A percentile compares a stretch with the other conserved stretches of the same genome.
These are phyloP conservation scores for Suillus plorans DNA, from an alignment of 768 basidiomycete genomes.

Conservation along the genomic window DNA sequence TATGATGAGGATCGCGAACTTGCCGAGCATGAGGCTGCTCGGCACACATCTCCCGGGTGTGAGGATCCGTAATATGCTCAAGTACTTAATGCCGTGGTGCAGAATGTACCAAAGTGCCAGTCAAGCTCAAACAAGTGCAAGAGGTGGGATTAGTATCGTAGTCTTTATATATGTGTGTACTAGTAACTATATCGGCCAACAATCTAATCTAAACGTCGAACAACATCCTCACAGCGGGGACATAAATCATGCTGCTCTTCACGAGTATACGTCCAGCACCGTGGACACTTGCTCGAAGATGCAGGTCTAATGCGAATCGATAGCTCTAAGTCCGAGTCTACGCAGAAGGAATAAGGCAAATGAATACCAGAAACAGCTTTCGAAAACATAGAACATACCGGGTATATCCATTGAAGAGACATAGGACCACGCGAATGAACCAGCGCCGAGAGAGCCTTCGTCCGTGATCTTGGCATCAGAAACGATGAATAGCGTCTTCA, in stretches of 20 bases:
- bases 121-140: background rate
- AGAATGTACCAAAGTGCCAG: background rate
- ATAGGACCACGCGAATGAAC: slow-evolving; percentile 51
- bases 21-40: too few species aligned
- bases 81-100: too few species aligned
- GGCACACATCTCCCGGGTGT: too few species aligned
- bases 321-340: slow-evolving; percentile 23
- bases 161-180: too few species aligned
- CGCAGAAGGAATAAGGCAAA: background rate
- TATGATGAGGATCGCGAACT: too few species aligned
- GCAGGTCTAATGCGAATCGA: slow-evolving; percentile 64
- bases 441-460: slow-evolving; percentile 39
- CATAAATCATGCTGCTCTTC: slow-evolving; percentile 55
- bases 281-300: slow-evolving; percentile 70
- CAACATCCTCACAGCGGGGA: slow-evolving; percentile 50
- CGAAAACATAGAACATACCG: slow-evolving; percentile 35
- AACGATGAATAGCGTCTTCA: slow-evolving; percentile 79
- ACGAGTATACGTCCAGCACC: slow-evolving; percentile 85
- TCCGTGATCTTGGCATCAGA: slow-evolving; percentile 63
- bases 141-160: background rate
- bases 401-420: slow-evolving; percentile 40
- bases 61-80: too few species aligned
- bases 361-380: background rate
- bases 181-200: too few species aligned
- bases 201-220: slow-evolving; percentile 5